A percentile compares a stretch with the other conserved stretches of the same genome.
phyloP scores from a whole-genome alignment of 2,329 filamentous ascomycete genomes.

The Epichloe brachyelytri region DNA sequence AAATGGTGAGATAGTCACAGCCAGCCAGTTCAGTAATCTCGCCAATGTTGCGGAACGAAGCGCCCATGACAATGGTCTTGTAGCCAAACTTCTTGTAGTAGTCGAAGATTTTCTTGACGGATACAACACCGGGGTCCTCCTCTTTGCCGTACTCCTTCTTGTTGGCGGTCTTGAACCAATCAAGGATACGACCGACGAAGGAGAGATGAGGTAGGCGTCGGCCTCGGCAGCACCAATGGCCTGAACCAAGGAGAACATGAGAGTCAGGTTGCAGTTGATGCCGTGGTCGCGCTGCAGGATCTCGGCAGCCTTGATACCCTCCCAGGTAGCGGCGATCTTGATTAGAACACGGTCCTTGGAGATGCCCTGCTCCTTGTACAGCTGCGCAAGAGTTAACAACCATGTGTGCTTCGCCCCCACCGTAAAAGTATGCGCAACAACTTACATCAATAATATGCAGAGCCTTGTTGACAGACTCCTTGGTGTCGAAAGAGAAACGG shows the following conservation, averaged over 20 bases:
- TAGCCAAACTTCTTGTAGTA: slow-evolving; percentile 99
- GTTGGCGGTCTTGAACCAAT: slow-evolving; percentile 95
- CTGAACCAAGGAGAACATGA: slow-evolving; percentile 94
- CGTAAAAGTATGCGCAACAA: background rate
- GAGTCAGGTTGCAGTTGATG: slow-evolving; percentile 97
- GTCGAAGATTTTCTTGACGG: slow-evolving; percentile 91
- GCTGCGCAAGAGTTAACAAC: slow-evolving; percentile 36
- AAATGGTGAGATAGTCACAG: slow-evolving; percentile 98
- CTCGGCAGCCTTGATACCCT: slow-evolving; percentile 97
- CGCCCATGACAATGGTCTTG: slow-evolving; percentile 99
- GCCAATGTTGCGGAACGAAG: slow-evolving; percentile 89
- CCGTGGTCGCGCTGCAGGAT: slow-evolving; percentile 91
- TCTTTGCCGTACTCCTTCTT: slow-evolving; percentile 86
- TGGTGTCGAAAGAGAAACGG: slow-evolving; percentile 85
- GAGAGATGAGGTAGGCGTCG: slow-evolving; percentile 92
- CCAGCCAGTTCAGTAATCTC: slow-evolving; percentile 98
- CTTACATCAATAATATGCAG: slow-evolving; percentile 89
- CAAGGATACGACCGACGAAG: slow-evolving; percentile 97
- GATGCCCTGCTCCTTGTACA: slow-evolving; percentile 88
- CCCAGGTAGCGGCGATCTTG: slow-evolving; percentile 98
- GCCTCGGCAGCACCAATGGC: slow-evolving; percentile 95
- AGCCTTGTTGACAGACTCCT: slow-evolving; percentile 88
- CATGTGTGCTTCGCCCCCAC: background rate
- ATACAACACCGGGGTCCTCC: slow-evolving; percentile 93
- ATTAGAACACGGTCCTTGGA: slow-evolving; percentile 90